phyloP scores from a whole-genome alignment of 192 early-diverging fungal species.

The Geranomyces michiganensis region DNA sequence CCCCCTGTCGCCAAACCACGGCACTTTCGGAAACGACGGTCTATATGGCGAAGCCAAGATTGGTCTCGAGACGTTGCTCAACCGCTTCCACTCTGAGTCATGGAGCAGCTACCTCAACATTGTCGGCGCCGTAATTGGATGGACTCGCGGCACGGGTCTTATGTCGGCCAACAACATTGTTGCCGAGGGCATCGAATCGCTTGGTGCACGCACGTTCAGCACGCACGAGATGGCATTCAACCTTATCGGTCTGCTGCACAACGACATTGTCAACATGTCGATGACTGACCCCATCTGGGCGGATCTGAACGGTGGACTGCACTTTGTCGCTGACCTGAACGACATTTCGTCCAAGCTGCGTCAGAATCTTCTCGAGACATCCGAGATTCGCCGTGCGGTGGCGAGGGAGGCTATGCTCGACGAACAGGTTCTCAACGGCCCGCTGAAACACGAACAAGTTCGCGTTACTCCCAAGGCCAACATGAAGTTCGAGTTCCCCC shows the following conservation, averaged over 20 bases:
- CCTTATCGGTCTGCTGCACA: slow-evolving; percentile 85
- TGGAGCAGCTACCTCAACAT: slow-evolving; percentile 88
- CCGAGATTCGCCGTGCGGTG: slow-evolving; percentile 86
- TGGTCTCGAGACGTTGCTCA: slow-evolving; percentile 87
- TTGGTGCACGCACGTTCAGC: slow-evolving; percentile 91
- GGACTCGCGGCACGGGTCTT: slow-evolving; percentile 95
- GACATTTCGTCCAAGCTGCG: slow-evolving; percentile 75
- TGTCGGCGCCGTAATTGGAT: slow-evolving; percentile 92
- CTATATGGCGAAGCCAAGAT: slow-evolving; percentile 95
- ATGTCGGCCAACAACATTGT: slow-evolving; percentile 91
- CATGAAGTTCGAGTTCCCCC: slow-evolving; percentile 82
- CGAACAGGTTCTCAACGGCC: slow-evolving; percentile 75
- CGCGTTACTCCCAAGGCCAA: slow-evolving; percentile 82
- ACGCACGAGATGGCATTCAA: slow-evolving; percentile 93
- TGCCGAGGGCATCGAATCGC: slow-evolving; percentile 83
- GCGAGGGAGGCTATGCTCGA: slow-evolving; percentile 77
- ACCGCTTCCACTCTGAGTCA: slow-evolving; percentile 87
- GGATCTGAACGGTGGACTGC: slow-evolving; percentile 88
- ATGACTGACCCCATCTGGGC: slow-evolving; percentile 82
- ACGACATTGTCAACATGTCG: slow-evolving; percentile 71
- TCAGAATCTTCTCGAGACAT: slow-evolving; percentile 76
- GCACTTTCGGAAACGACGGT: slow-evolving; percentile 88
- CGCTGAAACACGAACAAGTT: slow-evolving; percentile 53
- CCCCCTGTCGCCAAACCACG: slow-evolving; percentile 96
- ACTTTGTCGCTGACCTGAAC: slow-evolving; percentile 83